Evolutionary conservation across 768 basidiomycete species (phyloP).

Genomic region (Calocybe cyanea): DNA sequence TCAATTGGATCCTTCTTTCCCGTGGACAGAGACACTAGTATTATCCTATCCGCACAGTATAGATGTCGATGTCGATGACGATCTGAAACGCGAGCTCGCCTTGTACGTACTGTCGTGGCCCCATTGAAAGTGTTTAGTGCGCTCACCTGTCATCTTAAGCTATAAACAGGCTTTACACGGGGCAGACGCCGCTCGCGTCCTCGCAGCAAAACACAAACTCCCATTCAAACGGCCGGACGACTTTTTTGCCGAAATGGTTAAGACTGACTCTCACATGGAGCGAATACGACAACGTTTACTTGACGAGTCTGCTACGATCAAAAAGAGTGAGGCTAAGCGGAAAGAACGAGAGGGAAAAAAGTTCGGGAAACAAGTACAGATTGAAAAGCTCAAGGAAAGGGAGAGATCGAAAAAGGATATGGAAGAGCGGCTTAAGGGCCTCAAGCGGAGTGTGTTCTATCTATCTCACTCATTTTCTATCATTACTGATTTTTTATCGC

Average conservation of each 20-base stretch:
- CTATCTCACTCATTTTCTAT: background rate
- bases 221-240: conserved; percentile 90
- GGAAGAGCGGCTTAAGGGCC: conserved; percentile 77
- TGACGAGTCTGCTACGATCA: conserved; percentile 84
- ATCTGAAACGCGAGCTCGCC: conserved; percentile 91
- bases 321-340: conserved; percentile 87
- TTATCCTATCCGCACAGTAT: conserved; percentile 71
- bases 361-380: conserved; percentile 96
- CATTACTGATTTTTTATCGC: background rate
- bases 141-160: conserved; percentile 36
- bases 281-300: conserved; percentile 86
- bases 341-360: conserved; percentile 95
- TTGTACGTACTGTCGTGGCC: conserved; percentile 58
- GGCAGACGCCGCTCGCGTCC: conserved; percentile 67
- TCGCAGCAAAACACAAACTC: conserved; percentile 76
- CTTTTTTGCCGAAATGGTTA: conserved; percentile 99
- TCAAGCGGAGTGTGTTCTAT: conserved; percentile 78
- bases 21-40: conserved; percentile 83
- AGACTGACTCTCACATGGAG: conserved; percentile 97
- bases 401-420: conserved; percentile 89
- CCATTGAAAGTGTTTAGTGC: background rate
- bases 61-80: conserved; percentile 77
- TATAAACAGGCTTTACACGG: conserved; percentile 93
- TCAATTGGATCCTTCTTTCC: conserved; percentile 64
- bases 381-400: conserved; percentile 90